phyloP scores from a whole-genome alignment of 2,329 filamentous ascomycete genomes.

The Cytospora chrysosperma region DNA sequence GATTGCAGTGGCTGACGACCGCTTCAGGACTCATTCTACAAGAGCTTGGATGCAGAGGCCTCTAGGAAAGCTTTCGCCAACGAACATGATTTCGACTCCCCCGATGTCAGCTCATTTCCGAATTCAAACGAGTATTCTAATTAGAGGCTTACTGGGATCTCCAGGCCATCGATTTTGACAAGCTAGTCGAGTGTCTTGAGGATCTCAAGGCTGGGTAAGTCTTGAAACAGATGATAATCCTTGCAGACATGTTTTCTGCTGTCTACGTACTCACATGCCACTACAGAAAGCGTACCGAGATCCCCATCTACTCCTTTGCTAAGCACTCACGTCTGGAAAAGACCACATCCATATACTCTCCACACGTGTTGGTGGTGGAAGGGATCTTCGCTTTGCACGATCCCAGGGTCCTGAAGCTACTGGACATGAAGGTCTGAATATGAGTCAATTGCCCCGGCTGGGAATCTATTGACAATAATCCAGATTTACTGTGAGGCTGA shows the following conservation, averaged over 20 bases:
- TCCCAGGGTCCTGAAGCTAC: constrained; percentile 74
- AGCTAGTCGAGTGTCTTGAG: constrained; percentile 72
- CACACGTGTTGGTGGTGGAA: constrained; percentile 91
- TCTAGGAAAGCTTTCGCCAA: constrained; percentile 81
- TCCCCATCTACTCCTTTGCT: constrained; percentile 93
- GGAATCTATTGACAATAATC: not conserved
- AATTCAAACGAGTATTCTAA: not conserved
- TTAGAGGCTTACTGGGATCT: not conserved
- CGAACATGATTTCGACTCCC: constrained; percentile 94
- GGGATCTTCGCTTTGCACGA: constrained; percentile 96
- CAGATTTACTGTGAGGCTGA: constrained; percentile 96
- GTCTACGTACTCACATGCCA: constrained; percentile 19
- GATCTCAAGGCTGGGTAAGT: constrained; percentile 89
- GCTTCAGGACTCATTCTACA: constrained; percentile 91
- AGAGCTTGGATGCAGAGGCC: constrained; percentile 76
- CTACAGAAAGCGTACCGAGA: constrained; percentile 76
- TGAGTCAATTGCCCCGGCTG: not conserved
- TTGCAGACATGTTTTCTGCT: not conserved
- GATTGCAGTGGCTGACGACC: not conserved
- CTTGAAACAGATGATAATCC: not conserved
- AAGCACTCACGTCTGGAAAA: constrained; percentile 78
- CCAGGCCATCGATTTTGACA: constrained; percentile 87
- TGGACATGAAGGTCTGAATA: constrained; percentile 77
- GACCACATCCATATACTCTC: constrained; percentile 90
- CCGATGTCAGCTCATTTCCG: constrained; percentile 53